phyloP scores from a whole-genome alignment of 208 protist genomes.

The Acanthamoeba castellanii region DNA sequence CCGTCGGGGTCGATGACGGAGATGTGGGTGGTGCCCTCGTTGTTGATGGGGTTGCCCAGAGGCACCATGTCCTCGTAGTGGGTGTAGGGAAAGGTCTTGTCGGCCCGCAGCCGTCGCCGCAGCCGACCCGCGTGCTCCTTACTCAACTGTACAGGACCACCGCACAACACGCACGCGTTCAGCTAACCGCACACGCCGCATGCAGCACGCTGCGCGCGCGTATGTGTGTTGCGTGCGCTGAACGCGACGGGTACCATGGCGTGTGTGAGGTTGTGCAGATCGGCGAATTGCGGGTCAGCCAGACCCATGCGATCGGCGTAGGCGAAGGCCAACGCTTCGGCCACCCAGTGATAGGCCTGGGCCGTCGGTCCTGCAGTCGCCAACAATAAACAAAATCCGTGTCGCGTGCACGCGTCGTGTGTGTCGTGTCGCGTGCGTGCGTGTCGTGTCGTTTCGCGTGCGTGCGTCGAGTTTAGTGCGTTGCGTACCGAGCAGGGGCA shows the following conservation, averaged over 20 bases:
- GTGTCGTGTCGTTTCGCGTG: too few relatives aligned
- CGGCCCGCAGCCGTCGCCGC: background rate
- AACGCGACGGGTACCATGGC: background rate
- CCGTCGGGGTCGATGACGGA: slow-evolving; percentile 79
- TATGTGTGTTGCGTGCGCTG: background rate
- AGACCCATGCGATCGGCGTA: slow-evolving; percentile 78
- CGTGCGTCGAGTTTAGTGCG: too few relatives aligned
- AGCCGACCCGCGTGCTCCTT: slow-evolving; percentile 25
- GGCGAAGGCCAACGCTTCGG: slow-evolving; percentile 82
- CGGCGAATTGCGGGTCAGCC: slow-evolving; percentile 74
- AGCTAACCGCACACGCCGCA: background rate
- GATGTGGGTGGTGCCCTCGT: slow-evolving; percentile 83
- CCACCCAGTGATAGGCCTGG: slow-evolving; percentile 47
- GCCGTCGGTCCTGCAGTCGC: background rate
- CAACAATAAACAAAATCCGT: background rate
- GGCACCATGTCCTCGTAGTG: slow-evolving; percentile 36
- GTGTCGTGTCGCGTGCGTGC: too few relatives aligned
- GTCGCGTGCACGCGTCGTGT: too few relatives aligned
- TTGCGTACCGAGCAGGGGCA: slow-evolving; percentile 1
- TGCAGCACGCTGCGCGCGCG: background rate
- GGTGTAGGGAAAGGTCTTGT: slow-evolving; percentile 10
- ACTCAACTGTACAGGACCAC: background rate
- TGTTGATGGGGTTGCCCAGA: background rate
- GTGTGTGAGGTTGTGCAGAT: slow-evolving; percentile 26
- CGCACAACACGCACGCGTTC: background rate